Evolutionary conservation across 1,139 yeast genomes (phyloP), one percentile per base, ranked within the genome.

Genomic region (Suhomyces choctaworum): DNA sequence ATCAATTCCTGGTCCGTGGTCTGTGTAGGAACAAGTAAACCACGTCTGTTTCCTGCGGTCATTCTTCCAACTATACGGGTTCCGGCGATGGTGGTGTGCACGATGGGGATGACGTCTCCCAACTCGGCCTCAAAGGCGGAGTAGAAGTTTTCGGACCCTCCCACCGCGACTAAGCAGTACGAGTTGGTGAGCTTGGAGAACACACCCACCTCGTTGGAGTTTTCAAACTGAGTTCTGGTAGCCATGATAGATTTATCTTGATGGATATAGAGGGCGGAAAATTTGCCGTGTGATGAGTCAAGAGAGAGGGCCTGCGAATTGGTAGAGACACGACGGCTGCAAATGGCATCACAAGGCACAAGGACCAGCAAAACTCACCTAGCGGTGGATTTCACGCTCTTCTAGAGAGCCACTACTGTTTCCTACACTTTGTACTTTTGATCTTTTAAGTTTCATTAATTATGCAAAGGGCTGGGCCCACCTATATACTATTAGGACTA

Each of bases 31-130:
- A 94, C 98, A 40, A 94, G 76, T 48, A 94, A 72, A 27, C 99
- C 99, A 61, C 97, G 80, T 73, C 98, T 82, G 75, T 94, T 94
- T 56, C 99, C 99, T 26, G 97, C 97, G 27, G 96, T 86, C 96
- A 94, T 86, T 64, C 98, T 80, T 50, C 99, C 99, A 43, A 94
- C 87, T 48, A 94, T 94, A 67, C 98, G 84, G 51, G 96, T 89
- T 50, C 98, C 98, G 28, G 97, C 97, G 54, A 94, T 92, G 44
- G 98, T 92, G 39, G 97, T 87, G 60, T 92, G 97, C 46, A 88
- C 94, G 55, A 92, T 89, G 40, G 98, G 98, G 44, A 94, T 81
- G 41, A 88, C 90, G 66, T 90, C 97, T 43, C 97, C 97, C 48
- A 94, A 73, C 66, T 92, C 97, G 39, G 96, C 96, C 71, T 94